Conservation (phyloP, 164 flowering plant species). For the Vitis riparia region DNA sequence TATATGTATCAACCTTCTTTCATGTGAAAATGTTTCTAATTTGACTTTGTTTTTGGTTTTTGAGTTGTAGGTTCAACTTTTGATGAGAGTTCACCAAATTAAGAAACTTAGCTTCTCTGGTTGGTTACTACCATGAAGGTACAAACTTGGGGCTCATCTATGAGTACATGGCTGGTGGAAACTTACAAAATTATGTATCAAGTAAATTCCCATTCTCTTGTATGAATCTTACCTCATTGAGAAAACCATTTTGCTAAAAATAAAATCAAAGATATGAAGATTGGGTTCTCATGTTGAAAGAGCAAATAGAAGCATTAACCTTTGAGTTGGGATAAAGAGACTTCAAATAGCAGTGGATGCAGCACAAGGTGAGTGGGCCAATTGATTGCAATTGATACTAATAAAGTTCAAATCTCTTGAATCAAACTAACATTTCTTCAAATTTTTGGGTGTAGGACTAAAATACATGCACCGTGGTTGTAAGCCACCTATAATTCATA, state of each 20-base stretch:
- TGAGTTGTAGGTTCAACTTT: slow-evolving; percentile 5
- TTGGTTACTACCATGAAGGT: slow-evolving; percentile 31
- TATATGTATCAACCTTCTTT: too few species aligned
- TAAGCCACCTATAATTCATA: too few species aligned
- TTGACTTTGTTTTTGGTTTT: neutral
- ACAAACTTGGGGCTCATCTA: slow-evolving; percentile 27
- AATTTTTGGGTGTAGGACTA: too few species aligned
- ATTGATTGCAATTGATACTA: too few species aligned
- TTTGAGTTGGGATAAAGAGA: slow-evolving; percentile 27
- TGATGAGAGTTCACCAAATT: slow-evolving; percentile 22
- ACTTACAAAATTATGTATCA: slow-evolving; percentile 16
- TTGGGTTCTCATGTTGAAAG: neutral
- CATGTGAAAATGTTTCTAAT: too few species aligned
- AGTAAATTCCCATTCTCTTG: slow-evolving; percentile 5
- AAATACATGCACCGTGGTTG: too few species aligned
- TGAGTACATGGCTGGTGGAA: slow-evolving; percentile 34
- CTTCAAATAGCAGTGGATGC: slow-evolving; percentile 28
- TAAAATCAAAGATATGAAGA: neutral
- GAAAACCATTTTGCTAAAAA: too few species aligned
- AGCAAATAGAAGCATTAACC: slow-evolving; percentile 10
- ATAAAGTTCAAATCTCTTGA: too few species aligned
- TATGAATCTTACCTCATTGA: neutral
- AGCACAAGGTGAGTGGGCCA: slow-evolving; percentile 20
- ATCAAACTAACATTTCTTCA: too few species aligned
- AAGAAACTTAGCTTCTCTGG: slow-evolving; percentile 21